Evolutionary conservation across 257 asterid species (phyloP), one percentile per base, ranked within the genome.

Genomic region (Knoxia roxburghii): DNA sequence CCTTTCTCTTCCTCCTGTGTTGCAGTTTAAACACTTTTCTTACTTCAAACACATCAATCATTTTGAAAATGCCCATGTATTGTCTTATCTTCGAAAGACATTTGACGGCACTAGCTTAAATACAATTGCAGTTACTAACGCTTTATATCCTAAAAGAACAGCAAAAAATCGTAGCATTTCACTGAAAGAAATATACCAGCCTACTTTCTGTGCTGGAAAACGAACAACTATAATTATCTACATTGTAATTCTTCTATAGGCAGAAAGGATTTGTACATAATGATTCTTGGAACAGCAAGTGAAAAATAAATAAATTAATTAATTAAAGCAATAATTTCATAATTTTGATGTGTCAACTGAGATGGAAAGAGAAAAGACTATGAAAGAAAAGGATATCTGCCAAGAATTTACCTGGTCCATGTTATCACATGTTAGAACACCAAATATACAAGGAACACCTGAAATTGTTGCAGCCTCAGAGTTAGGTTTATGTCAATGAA

Each of bases 391-490:
- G 75, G 1, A 54, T 12, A 41, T 35, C 46, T 13, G 40, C 15
- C 18, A 56, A 30, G 27, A 6, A 71, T 64, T 76, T 80, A 92
- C 97, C 97, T 89, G 98, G 17, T 89, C 97, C 96, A 92, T 86
- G 80, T 79, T 70, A 12, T 92, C 96, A 67, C 96, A 89, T 27
- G 98, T 91, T 75, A 91, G 68, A 61, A 91, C 95, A 53, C 98
- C 95, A 73, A 91, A 92, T 78, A 92, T 82, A 95, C 98, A 92
- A 65, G 98, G 97, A 65, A 90, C 95, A 68, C 97, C 96, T 91
- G 82, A 63, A 72, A 57, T 58, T 67, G 69, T 63, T 46, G 56
- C 17, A 59, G 27, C 54, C 17, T n/a, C 54, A 69, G 52, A 43
- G 48, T 35, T 21, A 21, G 49, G 24, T 37, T 48, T 52, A 54